These are phyloP conservation scores for Globisporangium irregulare DNA, from an alignment of 352 stramenopile genomes.

Conservation along the genomic window DNA sequence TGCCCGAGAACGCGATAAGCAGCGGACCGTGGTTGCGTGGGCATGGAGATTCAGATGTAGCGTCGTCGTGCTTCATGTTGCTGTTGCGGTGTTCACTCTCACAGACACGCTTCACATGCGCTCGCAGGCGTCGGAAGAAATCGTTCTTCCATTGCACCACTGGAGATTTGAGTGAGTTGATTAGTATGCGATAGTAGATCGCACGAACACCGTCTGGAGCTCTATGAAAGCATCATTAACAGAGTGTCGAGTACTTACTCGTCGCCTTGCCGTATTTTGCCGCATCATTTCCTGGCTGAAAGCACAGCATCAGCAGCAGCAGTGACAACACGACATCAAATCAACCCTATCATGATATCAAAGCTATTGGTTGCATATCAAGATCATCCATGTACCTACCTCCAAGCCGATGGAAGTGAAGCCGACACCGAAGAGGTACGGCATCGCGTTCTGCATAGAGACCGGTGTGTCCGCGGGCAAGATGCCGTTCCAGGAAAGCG, in stretches of 20 bases:
- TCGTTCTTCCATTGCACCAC: slow-evolving; percentile 59
- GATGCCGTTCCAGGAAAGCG: slow-evolving; percentile 59
- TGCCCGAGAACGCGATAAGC: slow-evolving; percentile 84
- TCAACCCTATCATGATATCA: neutral
- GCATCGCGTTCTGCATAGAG: slow-evolving; percentile 71
- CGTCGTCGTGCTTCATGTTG: neutral
- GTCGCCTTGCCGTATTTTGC: slow-evolving; percentile 68
- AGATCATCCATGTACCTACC: neutral
- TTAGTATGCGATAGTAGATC: too few species aligned
- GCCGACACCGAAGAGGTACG: slow-evolving; percentile 56
- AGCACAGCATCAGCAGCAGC: neutral
- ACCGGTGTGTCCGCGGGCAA: slow-evolving; percentile 56
- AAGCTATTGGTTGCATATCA: neutral
- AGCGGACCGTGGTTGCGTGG: slow-evolving; percentile 46
- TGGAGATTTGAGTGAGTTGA: slow-evolving; percentile 12
- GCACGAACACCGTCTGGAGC: neutral
- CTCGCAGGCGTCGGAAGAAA: slow-evolving; percentile 58
- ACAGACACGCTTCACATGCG: slow-evolving; percentile 56
- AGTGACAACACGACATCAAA: neutral
- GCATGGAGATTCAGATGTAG: slow-evolving; percentile 23
- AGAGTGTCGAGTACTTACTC: slow-evolving; percentile 30
- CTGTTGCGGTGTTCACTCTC: slow-evolving; percentile 27
- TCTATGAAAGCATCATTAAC: neutral
- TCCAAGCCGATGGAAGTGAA: slow-evolving; percentile 84
- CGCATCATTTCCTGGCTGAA: slow-evolving; percentile 75